Evolutionary conservation across 495 filamentous ascomycete genomes (phyloP), one percentile per base, ranked within the genome.

Genomic region (Daldinia decipiens): DNA sequence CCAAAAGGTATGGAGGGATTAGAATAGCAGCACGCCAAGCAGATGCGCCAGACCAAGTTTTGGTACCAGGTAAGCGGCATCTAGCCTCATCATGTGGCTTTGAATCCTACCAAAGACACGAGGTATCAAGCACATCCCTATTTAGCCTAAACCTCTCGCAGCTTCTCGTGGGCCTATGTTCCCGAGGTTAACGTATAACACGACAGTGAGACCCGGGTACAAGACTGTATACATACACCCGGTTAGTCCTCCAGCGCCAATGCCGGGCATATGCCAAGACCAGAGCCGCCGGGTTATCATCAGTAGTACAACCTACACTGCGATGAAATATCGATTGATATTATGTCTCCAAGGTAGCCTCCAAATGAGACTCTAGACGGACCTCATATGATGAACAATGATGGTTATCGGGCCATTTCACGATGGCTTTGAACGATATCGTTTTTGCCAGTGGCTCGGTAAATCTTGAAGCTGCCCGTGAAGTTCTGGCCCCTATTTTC

Each of bases 61-160:
- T 50, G 15, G 13, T 32, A 43, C 11, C 34, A 65, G n/a, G 32
- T 17, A n/a, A 24, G 50, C 34, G 8, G 27, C 31, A 71, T 66
- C 43, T 50, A 62, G 54, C 59, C 62, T 26, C 51, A 71, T 27
- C 68, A 62, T 67, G 36, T 67, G 54, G 58, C 36, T 53, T 19
- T n/a, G 9, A 47, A 54, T 15, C 58, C 27, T 55, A 50, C 64
- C 45, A 55, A 26, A 50, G 67, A 64, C 62, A 34, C 43, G 8
- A 29, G 38, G 24, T 47, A 12, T 39, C 32, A 43, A 19, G 21
- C 11, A 13, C 13, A 4, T 31, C 26, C 36, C 38, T 45, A 56
- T 65, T 72, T 68, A 72, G 64, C 70, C 70, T 59, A 13, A 72
- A 68, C 2, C 43, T 19, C 38, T 13, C 38, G 34, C 19, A 13